A percentile compares a stretch with the other conserved stretches of the same genome.
Evolutionary conservation across 768 basidiomycete genomes (phyloP).

Genomic region (Trametes cingulata): DNA sequence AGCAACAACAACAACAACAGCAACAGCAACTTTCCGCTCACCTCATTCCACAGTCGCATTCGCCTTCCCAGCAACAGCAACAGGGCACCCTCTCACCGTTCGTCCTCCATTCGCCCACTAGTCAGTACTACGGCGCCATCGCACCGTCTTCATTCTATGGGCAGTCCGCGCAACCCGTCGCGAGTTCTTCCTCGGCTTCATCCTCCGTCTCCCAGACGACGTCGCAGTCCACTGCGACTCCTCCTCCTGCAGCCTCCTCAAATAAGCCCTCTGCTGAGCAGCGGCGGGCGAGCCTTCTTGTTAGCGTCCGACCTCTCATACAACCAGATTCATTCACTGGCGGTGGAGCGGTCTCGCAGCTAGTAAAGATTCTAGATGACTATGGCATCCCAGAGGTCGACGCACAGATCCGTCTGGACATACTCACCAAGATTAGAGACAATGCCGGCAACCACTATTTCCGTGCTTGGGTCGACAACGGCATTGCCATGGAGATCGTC

Average conservation of each 20-base stretch:
- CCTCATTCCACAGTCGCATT: conserved; percentile 9
- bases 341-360: conserved; percentile 63
- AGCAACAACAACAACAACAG: not conserved
- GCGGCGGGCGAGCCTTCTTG: conserved; percentile 54
- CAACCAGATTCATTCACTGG: conserved; percentile 63
- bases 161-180: conserved; percentile 37
- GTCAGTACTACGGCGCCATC: conserved; percentile 27
- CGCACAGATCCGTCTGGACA: conserved; percentile 63
- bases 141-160: conserved; percentile 43
- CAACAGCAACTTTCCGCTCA: not conserved
- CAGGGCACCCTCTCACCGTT: conserved; percentile 73
- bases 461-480: conserved; percentile 83
- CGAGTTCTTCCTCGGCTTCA: conserved; percentile 31
- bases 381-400: conserved; percentile 69
- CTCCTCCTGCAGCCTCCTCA: conserved; percentile 34
- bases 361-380: conserved; percentile 58
- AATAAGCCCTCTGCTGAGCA: conserved; percentile 42
- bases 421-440: conserved; percentile 79
- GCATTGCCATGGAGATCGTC: conserved; percentile 70
- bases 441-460: conserved; percentile 86
- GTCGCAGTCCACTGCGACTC: conserved; percentile 35
- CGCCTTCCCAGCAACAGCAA: conserved; percentile 33
- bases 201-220: conserved; percentile 4
- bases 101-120: conserved; percentile 59
- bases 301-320: conserved; percentile 56